phyloP scores from a whole-genome alignment of 2,329 filamentous ascomycete genomes.

The Fusarium armeniacum region DNA sequence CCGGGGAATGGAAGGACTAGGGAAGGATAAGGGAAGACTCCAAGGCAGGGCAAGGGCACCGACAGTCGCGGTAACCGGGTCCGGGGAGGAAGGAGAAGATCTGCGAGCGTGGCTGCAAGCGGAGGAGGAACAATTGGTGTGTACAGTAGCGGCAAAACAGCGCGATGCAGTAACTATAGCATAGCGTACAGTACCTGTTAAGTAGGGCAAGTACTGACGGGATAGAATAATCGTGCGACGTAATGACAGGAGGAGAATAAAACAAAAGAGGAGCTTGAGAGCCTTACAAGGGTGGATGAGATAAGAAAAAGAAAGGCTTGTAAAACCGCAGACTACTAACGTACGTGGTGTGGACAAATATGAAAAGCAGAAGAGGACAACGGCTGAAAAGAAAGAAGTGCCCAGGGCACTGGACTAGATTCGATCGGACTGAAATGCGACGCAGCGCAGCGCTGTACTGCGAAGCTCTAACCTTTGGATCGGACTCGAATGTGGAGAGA shows the following conservation, averaged over 20 bases:
- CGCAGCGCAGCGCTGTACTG: slow-evolving; percentile 7
- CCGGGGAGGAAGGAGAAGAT: slow-evolving; percentile 45
- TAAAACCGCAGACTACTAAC: background rate
- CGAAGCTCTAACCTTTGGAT: slow-evolving; percentile 5
- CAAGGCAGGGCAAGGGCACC: slow-evolving; percentile 39
- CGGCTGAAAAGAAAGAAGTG: background rate
- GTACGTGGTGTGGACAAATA: slow-evolving; percentile 4
- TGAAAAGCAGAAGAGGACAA: slow-evolving; percentile 12
- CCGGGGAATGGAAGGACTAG: slow-evolving; percentile 44
- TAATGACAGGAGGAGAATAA: slow-evolving; percentile 14
- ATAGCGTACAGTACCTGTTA: background rate
- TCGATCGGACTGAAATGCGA: slow-evolving; percentile 21
- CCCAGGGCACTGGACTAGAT: background rate
- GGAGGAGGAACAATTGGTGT: slow-evolving; percentile 41
- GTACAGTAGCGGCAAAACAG: slow-evolving; percentile 11
- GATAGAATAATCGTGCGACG: slow-evolving; percentile 35
- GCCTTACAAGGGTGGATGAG: background rate
- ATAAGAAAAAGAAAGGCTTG: slow-evolving; percentile 4
- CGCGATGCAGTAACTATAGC: slow-evolving; percentile 1
- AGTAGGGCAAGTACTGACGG: background rate
- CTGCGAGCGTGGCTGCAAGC: slow-evolving; percentile 48
- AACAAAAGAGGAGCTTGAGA: background rate
- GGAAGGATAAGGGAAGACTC: slow-evolving; percentile 43
- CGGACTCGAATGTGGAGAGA: slow-evolving; percentile 21
- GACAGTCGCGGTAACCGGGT: slow-evolving; percentile 46